Evolutionary conservation across 495 filamentous ascomycete species (phyloP), one percentile per base, ranked within the genome.

Genomic region (Penicillium coprophilum): DNA sequence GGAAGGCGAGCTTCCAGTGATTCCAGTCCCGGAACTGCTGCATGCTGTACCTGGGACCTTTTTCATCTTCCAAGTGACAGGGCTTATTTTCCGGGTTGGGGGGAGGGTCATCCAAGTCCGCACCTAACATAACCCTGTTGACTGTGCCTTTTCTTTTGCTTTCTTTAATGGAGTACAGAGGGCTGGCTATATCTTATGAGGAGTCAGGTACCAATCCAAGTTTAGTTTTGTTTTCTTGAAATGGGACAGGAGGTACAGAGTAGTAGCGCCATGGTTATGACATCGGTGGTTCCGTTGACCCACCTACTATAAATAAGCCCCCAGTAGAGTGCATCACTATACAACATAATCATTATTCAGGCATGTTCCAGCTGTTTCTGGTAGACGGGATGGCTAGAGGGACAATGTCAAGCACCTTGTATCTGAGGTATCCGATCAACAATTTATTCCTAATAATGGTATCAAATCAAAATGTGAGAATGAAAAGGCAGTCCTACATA

Each of bases 261-360:
- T n/a, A 27, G 30, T 17, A 46, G 28, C 24, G 15, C 46, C 55
- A 44, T 51, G 55, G 55, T 19, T 45, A 57, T 57, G 46, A 57
- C 55, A 57, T 51, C 55, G 32, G 46, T 50, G 55, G 55, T 57
- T n/a, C 55, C 45, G 53, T 27, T 7, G 53, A 17, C 53, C 54
- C 54, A 56, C 53, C 53, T 15, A 31, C 34, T 38, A 39, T 36
- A 40, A 50, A 41, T 47, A 12, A 27, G 21, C 31, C 15, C n/a
- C n/a, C n/a, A n/a, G n/a, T n/a, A n/a, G n/a, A n/a, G n/a, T n/a
- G n/a, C n/a, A n/a, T n/a, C n/a, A n/a, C n/a, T n/a, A n/a, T n/a
- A n/a, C n/a, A n/a, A n/a, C n/a, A n/a, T n/a, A n/a, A n/a, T 38
- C 13, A 38, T 38, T 38, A 32, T 32, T 12, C 9, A 32, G 30